Evolutionary conservation across 768 basidiomycete genomes (phyloP).

Genomic region (Suillus alpinus): DNA sequence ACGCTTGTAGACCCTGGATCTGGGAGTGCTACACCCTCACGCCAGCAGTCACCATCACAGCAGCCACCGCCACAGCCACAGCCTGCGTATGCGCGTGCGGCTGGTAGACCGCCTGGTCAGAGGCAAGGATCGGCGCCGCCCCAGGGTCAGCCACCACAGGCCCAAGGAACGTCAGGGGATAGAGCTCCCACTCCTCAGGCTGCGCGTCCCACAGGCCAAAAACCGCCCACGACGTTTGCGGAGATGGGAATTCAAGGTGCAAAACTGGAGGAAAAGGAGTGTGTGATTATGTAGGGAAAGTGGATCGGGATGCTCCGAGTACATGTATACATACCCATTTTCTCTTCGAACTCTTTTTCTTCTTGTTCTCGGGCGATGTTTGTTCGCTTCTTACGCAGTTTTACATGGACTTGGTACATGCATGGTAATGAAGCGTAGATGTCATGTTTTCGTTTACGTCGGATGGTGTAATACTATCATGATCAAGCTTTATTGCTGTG

Average conservation of each 20-base stretch:
- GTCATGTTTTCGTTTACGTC: neutral
- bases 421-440: neutral
- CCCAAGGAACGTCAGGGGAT: slow-evolving; percentile 6
- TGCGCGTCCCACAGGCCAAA: slow-evolving; percentile 9
- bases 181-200: slow-evolving; percentile 7
- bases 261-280: slow-evolving; percentile 79
- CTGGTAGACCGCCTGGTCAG: slow-evolving; percentile 32
- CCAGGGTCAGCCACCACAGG: slow-evolving; percentile 14
- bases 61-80: neutral
- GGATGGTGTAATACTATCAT: neutral
- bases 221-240: slow-evolving; percentile 75
- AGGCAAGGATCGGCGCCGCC: slow-evolving; percentile 16
- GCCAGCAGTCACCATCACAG: slow-evolving; percentile 16
- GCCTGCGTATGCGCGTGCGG: slow-evolving; percentile 21
- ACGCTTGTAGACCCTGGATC: slow-evolving; percentile 44
- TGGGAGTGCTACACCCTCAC: slow-evolving; percentile 14
- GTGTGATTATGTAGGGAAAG: slow-evolving; percentile 73
- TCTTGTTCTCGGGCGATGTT: neutral
- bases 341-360: neutral
- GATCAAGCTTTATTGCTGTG: neutral
- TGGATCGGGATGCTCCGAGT: neutral
- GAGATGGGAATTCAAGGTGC: slow-evolving; percentile 90
- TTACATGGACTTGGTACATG: neutral
- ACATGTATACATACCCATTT: neutral
- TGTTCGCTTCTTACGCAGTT: neutral